These are phyloP conservation scores for Pseudognaphalium luteoalbum DNA, from an alignment of 129 eudicot species.

Conservation along the genomic window DNA sequence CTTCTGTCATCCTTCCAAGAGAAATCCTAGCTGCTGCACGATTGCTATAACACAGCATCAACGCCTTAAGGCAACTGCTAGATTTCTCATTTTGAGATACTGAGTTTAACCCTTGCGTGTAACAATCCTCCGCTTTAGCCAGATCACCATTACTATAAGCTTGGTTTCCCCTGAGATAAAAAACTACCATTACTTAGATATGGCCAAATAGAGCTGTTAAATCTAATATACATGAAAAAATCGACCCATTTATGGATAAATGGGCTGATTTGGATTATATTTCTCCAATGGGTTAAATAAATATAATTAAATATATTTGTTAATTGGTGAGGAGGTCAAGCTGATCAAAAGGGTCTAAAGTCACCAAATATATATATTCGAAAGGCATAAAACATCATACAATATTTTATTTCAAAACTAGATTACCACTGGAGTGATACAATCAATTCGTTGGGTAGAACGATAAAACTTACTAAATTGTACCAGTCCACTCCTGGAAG, in stretches of 20 bases:
- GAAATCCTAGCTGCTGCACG: conserved; percentile 93
- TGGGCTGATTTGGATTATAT: not conserved
- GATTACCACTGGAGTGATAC: not conserved
- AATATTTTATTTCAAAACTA: too few species aligned
- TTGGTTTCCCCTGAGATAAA: conserved; percentile 76
- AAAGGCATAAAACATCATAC: not conserved
- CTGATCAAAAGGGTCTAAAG: not conserved
- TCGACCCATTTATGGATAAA: not conserved
- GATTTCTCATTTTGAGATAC: conserved; percentile 72
- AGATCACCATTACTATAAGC: conserved; percentile 80
- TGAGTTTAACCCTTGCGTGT: conserved; percentile 77
- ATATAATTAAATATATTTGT: too few species aligned
- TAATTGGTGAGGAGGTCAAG: not conserved
- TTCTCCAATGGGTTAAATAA: not conserved
- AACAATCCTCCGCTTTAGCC: conserved; percentile 80
- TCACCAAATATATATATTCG: not conserved
- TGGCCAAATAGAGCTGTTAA: not conserved
- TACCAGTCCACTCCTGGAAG: too few species aligned
- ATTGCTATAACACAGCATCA: conserved; percentile 89
- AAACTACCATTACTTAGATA: conserved; percentile 15
- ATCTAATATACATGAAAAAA: not conserved
- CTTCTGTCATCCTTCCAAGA: conserved; percentile 85
- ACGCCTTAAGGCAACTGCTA: conserved; percentile 62
- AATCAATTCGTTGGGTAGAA: too few species aligned
- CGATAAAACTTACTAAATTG: too few species aligned